Conservation (phyloP, 352 stramenopile species). For the Pythium vanterpoolii region DNA sequence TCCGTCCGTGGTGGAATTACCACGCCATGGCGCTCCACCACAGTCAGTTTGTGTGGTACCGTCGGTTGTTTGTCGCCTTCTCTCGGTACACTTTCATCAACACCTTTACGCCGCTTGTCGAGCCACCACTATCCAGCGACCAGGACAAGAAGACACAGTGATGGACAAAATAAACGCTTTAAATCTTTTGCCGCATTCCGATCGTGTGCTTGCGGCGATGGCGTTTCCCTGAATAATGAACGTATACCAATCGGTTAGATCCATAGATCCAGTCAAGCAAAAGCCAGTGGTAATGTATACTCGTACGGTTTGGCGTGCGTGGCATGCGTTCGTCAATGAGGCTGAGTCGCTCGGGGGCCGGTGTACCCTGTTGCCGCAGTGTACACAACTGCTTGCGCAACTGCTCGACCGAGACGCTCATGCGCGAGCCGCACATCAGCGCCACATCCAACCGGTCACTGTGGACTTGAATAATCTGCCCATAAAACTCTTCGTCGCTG, state of each 20-base stretch:
- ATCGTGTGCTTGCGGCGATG: conserved; percentile 29
- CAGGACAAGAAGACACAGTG: conserved; percentile 25
- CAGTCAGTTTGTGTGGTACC: conserved; percentile 97
- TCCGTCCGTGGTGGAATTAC: conserved; percentile 78
- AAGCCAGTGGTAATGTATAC: not conserved
- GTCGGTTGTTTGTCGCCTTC: conserved; percentile 94
- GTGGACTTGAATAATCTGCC: conserved; percentile 40
- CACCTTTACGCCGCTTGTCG: conserved; percentile 57
- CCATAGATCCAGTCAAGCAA: not conserved
- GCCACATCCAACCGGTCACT: conserved; percentile 35
- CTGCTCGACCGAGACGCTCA: conserved; percentile 28
- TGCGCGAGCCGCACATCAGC: conserved; percentile 48
- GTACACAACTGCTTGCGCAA: conserved; percentile 40
- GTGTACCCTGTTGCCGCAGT: conserved; percentile 29
- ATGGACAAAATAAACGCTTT: not conserved
- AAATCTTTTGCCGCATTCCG: conserved; percentile 20
- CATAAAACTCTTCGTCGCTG: conserved; percentile 61
- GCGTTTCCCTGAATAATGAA: conserved; percentile 16
- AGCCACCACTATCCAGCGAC: not conserved
- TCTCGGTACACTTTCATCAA: conserved; percentile 95
- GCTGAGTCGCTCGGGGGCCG: not conserved
- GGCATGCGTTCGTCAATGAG: conserved; percentile 4
- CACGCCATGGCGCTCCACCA: conserved; percentile 89
- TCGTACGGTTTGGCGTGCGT: conserved; percentile 17
- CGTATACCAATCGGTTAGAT: not conserved